Conservation (phyloP, 1,139 yeast genomes). For the Candida sanyaensis region DNA sequence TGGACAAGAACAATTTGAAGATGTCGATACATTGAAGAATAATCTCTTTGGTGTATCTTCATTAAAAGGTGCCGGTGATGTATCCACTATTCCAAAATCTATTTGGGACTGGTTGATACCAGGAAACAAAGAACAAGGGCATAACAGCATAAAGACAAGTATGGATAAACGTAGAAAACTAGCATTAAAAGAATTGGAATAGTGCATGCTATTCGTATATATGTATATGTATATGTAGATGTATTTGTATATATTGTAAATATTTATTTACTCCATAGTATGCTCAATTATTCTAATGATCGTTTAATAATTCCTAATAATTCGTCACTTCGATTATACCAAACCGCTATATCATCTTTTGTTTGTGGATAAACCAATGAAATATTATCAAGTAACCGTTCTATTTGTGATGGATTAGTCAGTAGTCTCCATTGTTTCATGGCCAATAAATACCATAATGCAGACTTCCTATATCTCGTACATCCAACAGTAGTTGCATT, state of each 20-base stretch:
- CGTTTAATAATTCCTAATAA: conserved; percentile 34
- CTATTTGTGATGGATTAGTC: conserved; percentile 27
- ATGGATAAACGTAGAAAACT: conserved; percentile 46
- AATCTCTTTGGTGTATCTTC: conserved; percentile 44
- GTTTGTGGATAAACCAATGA: conserved; percentile 22
- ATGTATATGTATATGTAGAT: not conserved
- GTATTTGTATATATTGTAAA: not conserved
- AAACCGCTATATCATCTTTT: conserved; percentile 19
- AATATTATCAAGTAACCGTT: conserved; percentile 26
- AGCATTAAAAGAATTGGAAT: conserved; percentile 45
- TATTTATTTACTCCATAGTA: not conserved
- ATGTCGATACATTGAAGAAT: conserved; percentile 32
- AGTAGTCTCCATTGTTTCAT: conserved; percentile 68
- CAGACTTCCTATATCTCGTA: conserved; percentile 69
- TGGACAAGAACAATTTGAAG: conserved; percentile 26
- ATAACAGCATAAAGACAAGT: conserved; percentile 20
- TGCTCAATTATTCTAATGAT: conserved; percentile 9
- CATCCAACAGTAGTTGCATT: conserved; percentile 48
- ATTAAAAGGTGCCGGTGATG: conserved; percentile 40
- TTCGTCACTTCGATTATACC: conserved; percentile 40
- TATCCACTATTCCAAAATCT: conserved; percentile 28
- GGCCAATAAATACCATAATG: conserved; percentile 77
- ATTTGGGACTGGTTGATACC: conserved; percentile 29
- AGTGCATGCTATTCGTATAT: conserved; percentile 5
- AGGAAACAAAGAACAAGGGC: conserved; percentile 13